These are phyloP conservation scores for Arachis monticola DNA, from an alignment of 331 rosid species.

Conservation along the genomic window DNA sequence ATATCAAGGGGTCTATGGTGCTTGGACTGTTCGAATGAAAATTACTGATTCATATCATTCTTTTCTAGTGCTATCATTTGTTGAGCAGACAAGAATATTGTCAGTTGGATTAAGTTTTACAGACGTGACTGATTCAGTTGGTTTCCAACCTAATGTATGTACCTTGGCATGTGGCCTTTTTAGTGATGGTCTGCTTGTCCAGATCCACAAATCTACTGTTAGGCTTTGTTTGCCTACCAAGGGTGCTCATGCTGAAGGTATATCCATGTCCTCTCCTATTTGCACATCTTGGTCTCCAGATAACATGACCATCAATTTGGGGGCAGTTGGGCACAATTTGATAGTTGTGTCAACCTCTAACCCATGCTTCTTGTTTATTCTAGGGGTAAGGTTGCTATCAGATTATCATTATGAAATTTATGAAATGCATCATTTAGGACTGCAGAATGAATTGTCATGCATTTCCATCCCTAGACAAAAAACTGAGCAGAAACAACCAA, in stretches of 20 bases:
- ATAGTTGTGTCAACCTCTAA: slow-evolving; percentile 90
- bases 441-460: slow-evolving; percentile 87
- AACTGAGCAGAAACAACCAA: slow-evolving; percentile 47
- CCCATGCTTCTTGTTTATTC: slow-evolving; percentile 81
- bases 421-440: slow-evolving; percentile 76
- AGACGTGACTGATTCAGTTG: slow-evolving; percentile 95
- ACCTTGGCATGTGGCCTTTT: slow-evolving; percentile 91
- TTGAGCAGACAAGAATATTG: slow-evolving; percentile 93
- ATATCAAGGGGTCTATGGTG: slow-evolving; percentile 88
- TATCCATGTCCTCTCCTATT: slow-evolving; percentile 71
- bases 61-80: slow-evolving; percentile 87
- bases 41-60: slow-evolving; percentile 72
- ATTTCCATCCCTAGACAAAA: slow-evolving; percentile 75
- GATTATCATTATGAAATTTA: slow-evolving; percentile 67
- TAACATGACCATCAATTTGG: slow-evolving; percentile 76
- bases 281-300: slow-evolving; percentile 82
- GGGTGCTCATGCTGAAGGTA: slow-evolving; percentile 80
- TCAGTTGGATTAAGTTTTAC: slow-evolving; percentile 95
- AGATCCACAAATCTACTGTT: slow-evolving; percentile 80
- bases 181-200: slow-evolving; percentile 79
- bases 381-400: slow-evolving; percentile 75
- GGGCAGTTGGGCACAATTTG: slow-evolving; percentile 89
- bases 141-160: slow-evolving; percentile 86
- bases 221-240: slow-evolving; percentile 89
- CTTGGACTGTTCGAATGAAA: slow-evolving; percentile 89